Evolutionary conservation across 2,329 filamentous ascomycete species (phyloP).

Genomic region (Sclerotinia nivalis): DNA sequence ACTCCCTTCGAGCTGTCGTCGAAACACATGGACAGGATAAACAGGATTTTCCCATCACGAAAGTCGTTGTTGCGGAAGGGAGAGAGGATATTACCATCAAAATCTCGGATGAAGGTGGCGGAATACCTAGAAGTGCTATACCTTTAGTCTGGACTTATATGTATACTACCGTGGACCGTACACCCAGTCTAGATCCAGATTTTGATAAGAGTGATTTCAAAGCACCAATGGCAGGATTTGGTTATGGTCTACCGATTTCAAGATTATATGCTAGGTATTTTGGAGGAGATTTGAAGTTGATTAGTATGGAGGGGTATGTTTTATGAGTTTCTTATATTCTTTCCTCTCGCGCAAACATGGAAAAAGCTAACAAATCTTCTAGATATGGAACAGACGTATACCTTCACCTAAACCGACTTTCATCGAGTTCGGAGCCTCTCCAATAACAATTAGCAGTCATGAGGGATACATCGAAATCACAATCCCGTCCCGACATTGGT

Average conservation of each 20-base stretch:
- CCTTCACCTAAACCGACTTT: slow-evolving; percentile 93
- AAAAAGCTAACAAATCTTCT: slow-evolving; percentile 31
- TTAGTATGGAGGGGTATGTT: slow-evolving; percentile 97
- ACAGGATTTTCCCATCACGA: slow-evolving; percentile 93
- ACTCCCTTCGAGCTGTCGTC: slow-evolving; percentile 93
- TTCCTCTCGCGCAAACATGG: slow-evolving; percentile 13
- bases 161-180: slow-evolving; percentile 98
- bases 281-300: slow-evolving; percentile 93
- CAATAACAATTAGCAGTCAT: slow-evolving; percentile 86
- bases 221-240: slow-evolving; percentile 97
- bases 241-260: slow-evolving; percentile 95
- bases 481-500: slow-evolving; percentile 3
- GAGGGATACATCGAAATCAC: slow-evolving; percentile 56
- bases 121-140: slow-evolving; percentile 89
- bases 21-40: slow-evolving; percentile 94
- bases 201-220: slow-evolving; percentile 99
- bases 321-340: slow-evolving; percentile 11
- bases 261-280: slow-evolving; percentile 95
- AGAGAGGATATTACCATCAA: slow-evolving; percentile 99
- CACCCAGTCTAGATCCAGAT: slow-evolving; percentile 90
- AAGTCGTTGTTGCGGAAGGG: slow-evolving; percentile 95
- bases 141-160: slow-evolving; percentile 99
- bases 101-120: slow-evolving; percentile 93
- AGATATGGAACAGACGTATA: slow-evolving; percentile 99
- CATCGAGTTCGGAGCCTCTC: slow-evolving; percentile 91